Conservation (phyloP, 768 basidiomycete species). For the Pisolithus microcarpus region DNA sequence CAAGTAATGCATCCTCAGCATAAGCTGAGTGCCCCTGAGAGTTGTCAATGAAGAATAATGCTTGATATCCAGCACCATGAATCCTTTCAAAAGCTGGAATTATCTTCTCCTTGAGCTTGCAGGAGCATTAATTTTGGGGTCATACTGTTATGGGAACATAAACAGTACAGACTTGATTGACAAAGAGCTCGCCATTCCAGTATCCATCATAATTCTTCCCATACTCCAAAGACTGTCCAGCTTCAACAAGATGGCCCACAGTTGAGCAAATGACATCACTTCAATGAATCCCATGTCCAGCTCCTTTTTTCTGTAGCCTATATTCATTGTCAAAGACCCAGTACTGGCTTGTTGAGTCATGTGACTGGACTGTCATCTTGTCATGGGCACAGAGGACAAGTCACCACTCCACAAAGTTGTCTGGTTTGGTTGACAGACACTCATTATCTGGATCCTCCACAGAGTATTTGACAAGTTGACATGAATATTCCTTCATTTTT, state of each 20-base stretch:
- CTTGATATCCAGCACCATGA: conserved; percentile 19
- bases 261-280: conserved; percentile 29
- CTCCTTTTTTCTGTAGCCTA: conserved; percentile 31
- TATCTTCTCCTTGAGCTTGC: conserved; percentile 8
- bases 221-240: conserved; percentile 32
- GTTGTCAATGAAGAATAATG: conserved; percentile 14
- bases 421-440: neutral
- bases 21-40: conserved; percentile 22
- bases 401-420: conserved; percentile 13
- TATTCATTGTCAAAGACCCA: conserved; percentile 33
- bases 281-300: conserved; percentile 30
- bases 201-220: conserved; percentile 39
- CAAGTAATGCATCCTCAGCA: conserved; percentile 15
- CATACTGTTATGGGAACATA: too few relatives aligned
- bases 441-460: too few relatives aligned
- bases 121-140: too few relatives aligned
- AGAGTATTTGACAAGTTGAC: too few relatives aligned
- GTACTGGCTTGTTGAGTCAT: conserved; percentile 26
- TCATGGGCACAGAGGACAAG: conserved; percentile 25
- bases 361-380: conserved; percentile 36
- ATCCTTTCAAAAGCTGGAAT: conserved; percentile 3
- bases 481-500: conserved; percentile 17
- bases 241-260: conserved; percentile 7
- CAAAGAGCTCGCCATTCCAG: conserved; percentile 30
- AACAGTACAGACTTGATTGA: conserved; percentile 23